A percentile compares a stretch with the other conserved stretches of the same genome.
Evolutionary conservation across 2,329 filamentous ascomycete genomes (phyloP).

Genomic region (Ophiosphaerella korrae): DNA sequence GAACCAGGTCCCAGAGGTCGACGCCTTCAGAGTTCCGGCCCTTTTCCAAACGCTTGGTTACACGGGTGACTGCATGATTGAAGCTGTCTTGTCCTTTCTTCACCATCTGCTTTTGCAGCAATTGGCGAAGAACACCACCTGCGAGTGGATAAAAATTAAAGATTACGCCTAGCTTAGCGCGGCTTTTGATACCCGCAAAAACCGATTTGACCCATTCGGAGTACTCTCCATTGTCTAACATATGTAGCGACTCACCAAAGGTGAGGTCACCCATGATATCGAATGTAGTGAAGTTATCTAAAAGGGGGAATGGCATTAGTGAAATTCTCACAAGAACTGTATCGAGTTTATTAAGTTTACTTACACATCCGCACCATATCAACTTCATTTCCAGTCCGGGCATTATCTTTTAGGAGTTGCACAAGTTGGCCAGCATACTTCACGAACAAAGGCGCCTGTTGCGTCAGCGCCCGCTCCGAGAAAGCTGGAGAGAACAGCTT

Average conservation of each 20-base stretch:
- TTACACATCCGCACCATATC: slow-evolving; percentile 30
- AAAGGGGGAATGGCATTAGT: neutral
- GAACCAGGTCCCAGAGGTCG: slow-evolving; percentile 50
- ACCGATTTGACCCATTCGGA: slow-evolving; percentile 33
- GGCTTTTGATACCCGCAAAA: neutral
- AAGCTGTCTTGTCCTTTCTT: slow-evolving; percentile 9
- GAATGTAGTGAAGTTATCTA: slow-evolving; percentile 35
- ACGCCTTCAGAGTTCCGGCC: slow-evolving; percentile 21
- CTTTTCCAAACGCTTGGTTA: slow-evolving; percentile 31
- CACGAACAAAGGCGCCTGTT: slow-evolving; percentile 43
- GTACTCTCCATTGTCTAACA: slow-evolving; percentile 29
- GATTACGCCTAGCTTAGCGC: neutral
- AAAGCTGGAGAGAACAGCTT: slow-evolving; percentile 39
- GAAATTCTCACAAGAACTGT: neutral
- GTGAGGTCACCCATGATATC: slow-evolving; percentile 40
- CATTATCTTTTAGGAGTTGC: slow-evolving; percentile 35
- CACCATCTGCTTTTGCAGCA: neutral
- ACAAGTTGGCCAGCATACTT: slow-evolving; percentile 47
- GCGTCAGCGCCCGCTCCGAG: slow-evolving; percentile 40
- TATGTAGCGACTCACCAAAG: slow-evolving; percentile 36
- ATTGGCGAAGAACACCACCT: neutral
- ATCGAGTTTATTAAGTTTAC: neutral
- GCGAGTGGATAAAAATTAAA: slow-evolving; percentile 3
- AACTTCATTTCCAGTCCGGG: slow-evolving; percentile 33
- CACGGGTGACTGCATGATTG: slow-evolving; percentile 17